A percentile compares a stretch with the other conserved stretches of the same genome.
phyloP scores from a whole-genome alignment of 257 asterid genomes.

The Solanum lycopersicoides region DNA sequence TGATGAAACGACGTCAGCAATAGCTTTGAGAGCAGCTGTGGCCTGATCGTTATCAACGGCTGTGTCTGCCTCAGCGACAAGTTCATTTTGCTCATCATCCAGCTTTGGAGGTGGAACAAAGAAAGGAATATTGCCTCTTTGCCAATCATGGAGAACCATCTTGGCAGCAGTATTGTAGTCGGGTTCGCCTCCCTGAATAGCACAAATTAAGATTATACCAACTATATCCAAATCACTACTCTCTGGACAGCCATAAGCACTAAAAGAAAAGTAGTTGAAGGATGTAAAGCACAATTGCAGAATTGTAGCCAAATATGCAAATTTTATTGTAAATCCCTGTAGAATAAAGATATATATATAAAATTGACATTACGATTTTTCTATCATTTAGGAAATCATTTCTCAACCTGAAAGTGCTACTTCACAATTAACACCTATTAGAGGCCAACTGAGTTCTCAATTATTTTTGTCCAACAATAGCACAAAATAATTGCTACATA shows the following conservation, averaged over 20 bases:
- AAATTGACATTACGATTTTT: neutral
- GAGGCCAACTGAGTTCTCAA: neutral
- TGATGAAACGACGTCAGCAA: slow-evolving; percentile 48
- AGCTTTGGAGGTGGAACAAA: slow-evolving; percentile 66
- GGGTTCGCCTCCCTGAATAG: slow-evolving; percentile 86
- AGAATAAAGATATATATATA: neutral
- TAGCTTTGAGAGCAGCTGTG: slow-evolving; percentile 50
- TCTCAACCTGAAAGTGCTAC: neutral
- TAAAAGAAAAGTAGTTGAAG: neutral
- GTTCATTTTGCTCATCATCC: slow-evolving; percentile 29
- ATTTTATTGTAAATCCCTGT: neutral
- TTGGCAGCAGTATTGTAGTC: slow-evolving; percentile 79
- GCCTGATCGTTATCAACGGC: slow-evolving; percentile 26
- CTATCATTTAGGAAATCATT: neutral
- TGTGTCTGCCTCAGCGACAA: slow-evolving; percentile 10
- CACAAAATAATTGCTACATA: neutral
- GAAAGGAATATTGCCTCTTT: slow-evolving; percentile 82
- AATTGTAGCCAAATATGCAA: neutral
- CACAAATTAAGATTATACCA: neutral
- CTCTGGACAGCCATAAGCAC: neutral
- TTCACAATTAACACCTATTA: neutral
- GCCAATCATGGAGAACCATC: slow-evolving; percentile 96
- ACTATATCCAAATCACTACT: neutral
- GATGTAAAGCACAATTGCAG: neutral
- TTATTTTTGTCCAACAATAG: neutral